Evolutionary conservation across 257 asterid species (phyloP).

Genomic region (Cynanchum wilfordii): DNA sequence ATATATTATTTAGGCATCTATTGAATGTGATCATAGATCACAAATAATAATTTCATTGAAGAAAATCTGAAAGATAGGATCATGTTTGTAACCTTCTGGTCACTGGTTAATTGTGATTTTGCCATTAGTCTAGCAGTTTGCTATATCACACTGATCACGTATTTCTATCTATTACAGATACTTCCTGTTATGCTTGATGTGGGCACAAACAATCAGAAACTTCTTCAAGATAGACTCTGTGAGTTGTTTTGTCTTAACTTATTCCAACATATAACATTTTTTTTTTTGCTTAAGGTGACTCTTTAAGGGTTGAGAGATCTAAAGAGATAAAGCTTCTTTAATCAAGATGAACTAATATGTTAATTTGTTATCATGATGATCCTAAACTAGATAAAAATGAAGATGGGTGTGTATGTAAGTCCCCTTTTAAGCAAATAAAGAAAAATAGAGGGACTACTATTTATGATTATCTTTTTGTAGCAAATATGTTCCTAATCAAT

Average conservation of each 20-base stretch:
- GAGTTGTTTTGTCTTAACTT: conserved; percentile 40
- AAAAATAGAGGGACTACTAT: too few species aligned
- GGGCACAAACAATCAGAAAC: conserved; percentile 93
- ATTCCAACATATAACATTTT: not conserved
- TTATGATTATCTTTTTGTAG: not conserved
- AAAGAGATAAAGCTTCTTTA: conserved; percentile 1
- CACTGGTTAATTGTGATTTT: conserved; percentile 4
- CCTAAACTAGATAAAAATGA: not conserved
- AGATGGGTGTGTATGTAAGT: not conserved
- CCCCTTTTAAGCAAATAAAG: too few species aligned
- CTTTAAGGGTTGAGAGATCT: not conserved
- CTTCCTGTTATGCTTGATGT: conserved; percentile 99
- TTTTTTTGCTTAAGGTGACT: not conserved
- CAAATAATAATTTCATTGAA: not conserved
- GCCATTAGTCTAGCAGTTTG: not conserved
- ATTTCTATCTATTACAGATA: conserved; percentile 46
- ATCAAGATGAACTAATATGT: not conserved
- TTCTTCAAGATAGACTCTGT: conserved; percentile 91
- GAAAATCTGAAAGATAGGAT: not conserved
- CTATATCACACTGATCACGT: conserved; percentile 10
- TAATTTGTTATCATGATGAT: not conserved
- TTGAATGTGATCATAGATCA: not conserved
- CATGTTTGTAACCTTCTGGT: not conserved
- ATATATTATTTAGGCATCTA: not conserved
- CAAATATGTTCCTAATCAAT: conserved; percentile 12